A percentile compares a stretch with the other conserved stretches of the same genome.
Evolutionary conservation across 2,329 filamentous ascomycete species (phyloP).

Genomic region (Samsoniella hepiali): DNA sequence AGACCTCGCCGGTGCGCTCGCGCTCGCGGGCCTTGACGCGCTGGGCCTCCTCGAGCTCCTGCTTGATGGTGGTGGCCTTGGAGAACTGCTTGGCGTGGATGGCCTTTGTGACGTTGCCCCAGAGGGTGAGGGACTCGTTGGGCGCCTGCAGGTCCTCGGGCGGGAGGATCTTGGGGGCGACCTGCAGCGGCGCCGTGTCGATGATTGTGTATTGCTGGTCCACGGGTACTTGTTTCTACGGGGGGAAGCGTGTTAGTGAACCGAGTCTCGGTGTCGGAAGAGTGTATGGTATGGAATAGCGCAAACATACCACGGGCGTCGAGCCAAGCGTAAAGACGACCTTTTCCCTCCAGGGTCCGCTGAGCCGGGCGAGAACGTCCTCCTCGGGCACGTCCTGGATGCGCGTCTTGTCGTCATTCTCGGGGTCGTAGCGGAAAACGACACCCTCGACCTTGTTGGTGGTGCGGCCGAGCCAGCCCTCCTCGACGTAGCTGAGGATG

Average conservation of each 20-base stretch:
- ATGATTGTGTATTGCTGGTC: constrained; percentile 73
- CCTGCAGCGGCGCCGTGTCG: constrained; percentile 79
- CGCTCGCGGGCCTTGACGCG: constrained; percentile 79
- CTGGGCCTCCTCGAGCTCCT: constrained; percentile 88
- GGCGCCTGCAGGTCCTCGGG: constrained; percentile 74
- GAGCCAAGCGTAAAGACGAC: constrained; percentile 59
- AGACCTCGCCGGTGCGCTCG: constrained; percentile 65
- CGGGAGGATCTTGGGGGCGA: constrained; percentile 75
- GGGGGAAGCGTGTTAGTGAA: not conserved
- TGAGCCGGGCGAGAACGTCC: constrained; percentile 77
- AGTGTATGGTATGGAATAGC: not conserved
- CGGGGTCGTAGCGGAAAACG: constrained; percentile 84
- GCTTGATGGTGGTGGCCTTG: constrained; percentile 81
- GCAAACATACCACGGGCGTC: constrained; percentile 56
- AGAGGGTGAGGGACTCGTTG: constrained; percentile 87
- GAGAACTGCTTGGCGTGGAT: constrained; percentile 80
- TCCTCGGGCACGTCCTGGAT: constrained; percentile 85
- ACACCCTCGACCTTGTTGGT: constrained; percentile 91
- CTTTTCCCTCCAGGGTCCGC: constrained; percentile 80
- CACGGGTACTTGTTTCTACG: constrained; percentile 41
- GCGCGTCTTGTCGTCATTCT: constrained; percentile 74
- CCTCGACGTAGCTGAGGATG: constrained; percentile 89
- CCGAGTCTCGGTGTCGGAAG: not conserved
- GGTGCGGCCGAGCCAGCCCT: constrained; percentile 87
- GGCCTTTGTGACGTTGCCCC: constrained; percentile 81